phyloP scores from a whole-genome alignment of 768 basidiomycete genomes.

The Mycena haematopus region DNA sequence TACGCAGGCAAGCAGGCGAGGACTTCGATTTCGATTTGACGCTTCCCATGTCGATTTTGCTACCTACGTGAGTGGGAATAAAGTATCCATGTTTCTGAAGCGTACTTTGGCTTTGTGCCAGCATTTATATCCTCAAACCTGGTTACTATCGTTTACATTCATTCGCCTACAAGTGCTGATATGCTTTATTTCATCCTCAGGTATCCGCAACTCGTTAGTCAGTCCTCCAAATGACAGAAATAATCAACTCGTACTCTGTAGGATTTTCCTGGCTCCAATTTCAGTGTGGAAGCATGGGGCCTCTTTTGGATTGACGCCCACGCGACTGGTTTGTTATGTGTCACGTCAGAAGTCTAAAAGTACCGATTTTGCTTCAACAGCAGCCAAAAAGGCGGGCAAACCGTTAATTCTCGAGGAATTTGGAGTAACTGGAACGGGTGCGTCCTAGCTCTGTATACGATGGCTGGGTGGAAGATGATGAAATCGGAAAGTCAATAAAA shows the following conservation, averaged over 20 bases:
- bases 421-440: constrained; percentile 54
- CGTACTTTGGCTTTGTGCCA: constrained; percentile 32
- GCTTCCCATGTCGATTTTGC: constrained; percentile 61
- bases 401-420: constrained; percentile 72
- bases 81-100: constrained; percentile 26
- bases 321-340: constrained; percentile 42
- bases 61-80: constrained; percentile 50
- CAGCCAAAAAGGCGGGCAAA: constrained; percentile 59
- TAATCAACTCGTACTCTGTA: constrained; percentile 24
- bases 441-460: constrained; percentile 24
- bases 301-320: constrained; percentile 66
- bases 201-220: constrained; percentile 45
- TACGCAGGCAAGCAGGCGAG: constrained; percentile 49
- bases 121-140: constrained; percentile 55
- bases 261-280: constrained; percentile 57
- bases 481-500: constrained; percentile 52
- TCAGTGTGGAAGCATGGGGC: constrained; percentile 57
- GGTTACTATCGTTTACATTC: background rate
- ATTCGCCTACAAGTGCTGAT: background rate
- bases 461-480: background rate
- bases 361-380: constrained; percentile 37
- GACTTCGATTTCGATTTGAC: constrained; percentile 57
- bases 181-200: constrained; percentile 26
- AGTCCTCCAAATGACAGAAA: background rate
- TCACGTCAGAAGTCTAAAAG: background rate